Evolutionary conservation across 345 rosid species (phyloP), one percentile per base, ranked within the genome.

Genomic region (Excoecaria cochinchinensis): DNA sequence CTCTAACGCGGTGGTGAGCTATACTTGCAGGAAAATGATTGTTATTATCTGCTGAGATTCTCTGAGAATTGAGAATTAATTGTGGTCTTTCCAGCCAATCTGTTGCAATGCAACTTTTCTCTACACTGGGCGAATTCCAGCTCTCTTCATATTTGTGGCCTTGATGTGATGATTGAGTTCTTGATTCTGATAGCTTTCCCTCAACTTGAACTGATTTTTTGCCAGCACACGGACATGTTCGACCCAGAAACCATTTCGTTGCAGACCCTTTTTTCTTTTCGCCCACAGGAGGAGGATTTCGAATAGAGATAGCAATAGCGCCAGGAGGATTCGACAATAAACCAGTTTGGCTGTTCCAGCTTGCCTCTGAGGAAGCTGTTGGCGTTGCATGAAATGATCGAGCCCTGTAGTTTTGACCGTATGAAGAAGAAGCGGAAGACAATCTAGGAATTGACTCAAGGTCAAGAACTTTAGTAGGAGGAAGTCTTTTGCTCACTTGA

Each of bases 321-420:
- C 92, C 93, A 0, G 92, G 90, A 21, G 94, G 96, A 76, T 79
- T 88, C 4, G 83, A 68, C 57, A 94, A 72, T 65, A 90, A 76
- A 22, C 97, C 98, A 21, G 88, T 87, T 86, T 89, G 94, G 81
- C 97, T 92, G 71, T 94, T 94, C 97, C 96, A 94, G 68, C 97
- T 94, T 14, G 91, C 97, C 80, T 94, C 97, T 1, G 93, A 94
- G 1, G 97, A 92, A 47, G 90, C 86, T 55, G 88, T 90, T 8
- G 93, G 92, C 11, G 89, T 87, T 3, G 89, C 85, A 67, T 71
- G 84, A 76, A 86, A 87, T 8, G 92, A 82, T 0, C 84, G 87
- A 17, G 87, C 70, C 56, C 87, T 62, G 60, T 76, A 81, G 44
- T 69, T 78, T 60, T 81, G 81, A 14, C 87, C 86, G 15, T 81